A percentile compares a stretch with the other conserved stretches of the same genome.
phyloP scores from a whole-genome alignment of 169 alveolate genomes.

The Eimeria zaria region DNA sequence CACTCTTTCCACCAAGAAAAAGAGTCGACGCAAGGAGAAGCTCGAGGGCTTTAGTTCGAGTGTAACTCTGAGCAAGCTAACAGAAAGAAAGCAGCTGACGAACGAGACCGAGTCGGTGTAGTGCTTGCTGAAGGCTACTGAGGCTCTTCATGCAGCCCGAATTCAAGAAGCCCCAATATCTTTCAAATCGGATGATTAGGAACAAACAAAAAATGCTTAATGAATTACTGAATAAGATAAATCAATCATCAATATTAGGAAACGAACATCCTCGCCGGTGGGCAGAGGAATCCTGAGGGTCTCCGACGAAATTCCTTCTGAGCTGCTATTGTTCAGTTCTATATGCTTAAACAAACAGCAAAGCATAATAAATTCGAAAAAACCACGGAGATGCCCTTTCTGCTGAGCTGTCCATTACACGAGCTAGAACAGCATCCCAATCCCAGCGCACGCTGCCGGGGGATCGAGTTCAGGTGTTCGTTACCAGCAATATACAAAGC shows the following conservation, averaged over 20 bases:
- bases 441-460: neutral
- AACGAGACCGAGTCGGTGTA: neutral
- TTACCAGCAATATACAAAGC: neutral
- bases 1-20: neutral
- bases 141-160: neutral
- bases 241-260: neutral
- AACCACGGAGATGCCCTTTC: neutral
- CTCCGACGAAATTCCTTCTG: neutral
- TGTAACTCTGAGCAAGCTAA: neutral
- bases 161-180: constrained; percentile 2
- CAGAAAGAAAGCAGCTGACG: neutral
- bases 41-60: neutral
- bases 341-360: neutral
- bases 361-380: neutral
- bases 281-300: neutral
- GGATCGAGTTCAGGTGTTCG: constrained; percentile 22
- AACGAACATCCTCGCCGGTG: neutral
- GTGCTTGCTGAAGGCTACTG: neutral
- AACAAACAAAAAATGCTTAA: neutral
- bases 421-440: neutral
- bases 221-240: neutral
- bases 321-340: neutral
- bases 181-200: neutral
- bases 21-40: neutral
- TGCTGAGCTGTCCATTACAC: neutral